phyloP scores from a whole-genome alignment of 257 asterid species.

The Solanum medicagineum region DNA sequence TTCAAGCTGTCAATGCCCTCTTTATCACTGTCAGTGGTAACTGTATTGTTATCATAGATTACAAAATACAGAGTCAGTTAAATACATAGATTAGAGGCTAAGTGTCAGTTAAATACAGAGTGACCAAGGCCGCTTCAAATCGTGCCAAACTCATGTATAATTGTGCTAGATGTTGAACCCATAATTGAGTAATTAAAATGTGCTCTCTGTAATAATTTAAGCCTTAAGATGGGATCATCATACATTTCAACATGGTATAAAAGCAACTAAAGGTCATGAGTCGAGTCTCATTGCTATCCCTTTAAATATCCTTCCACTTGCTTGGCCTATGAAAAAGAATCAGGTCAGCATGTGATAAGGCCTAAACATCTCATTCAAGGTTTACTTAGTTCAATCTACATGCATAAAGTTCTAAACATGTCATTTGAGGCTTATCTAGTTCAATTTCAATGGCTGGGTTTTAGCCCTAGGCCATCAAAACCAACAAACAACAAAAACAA shows the following conservation, averaged over 20 bases:
- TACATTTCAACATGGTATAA: background rate
- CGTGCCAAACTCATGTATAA: background rate
- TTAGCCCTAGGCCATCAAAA: background rate
- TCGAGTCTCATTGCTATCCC: background rate
- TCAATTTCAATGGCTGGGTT: background rate
- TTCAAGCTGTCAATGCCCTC: background rate
- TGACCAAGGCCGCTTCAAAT: background rate
- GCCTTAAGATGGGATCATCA: background rate
- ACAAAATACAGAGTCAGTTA: too few species aligned
- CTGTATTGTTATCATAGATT: background rate
- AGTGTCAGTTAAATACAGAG: background rate
- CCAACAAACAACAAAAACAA: too few species aligned
- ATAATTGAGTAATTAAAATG: background rate
- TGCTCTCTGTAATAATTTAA: background rate
- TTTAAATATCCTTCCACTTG: background rate
- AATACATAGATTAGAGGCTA: background rate
- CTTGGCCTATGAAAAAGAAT: background rate
- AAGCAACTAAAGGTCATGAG: background rate
- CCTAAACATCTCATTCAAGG: background rate
- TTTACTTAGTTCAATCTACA: background rate
- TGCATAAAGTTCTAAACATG: background rate
- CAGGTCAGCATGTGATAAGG: background rate
- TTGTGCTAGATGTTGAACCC: background rate
- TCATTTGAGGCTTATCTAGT: background rate
- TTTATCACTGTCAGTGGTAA: background rate